Evolutionary conservation across 208 protist species (phyloP).

Genomic region (Acanthamoeba royreba): DNA sequence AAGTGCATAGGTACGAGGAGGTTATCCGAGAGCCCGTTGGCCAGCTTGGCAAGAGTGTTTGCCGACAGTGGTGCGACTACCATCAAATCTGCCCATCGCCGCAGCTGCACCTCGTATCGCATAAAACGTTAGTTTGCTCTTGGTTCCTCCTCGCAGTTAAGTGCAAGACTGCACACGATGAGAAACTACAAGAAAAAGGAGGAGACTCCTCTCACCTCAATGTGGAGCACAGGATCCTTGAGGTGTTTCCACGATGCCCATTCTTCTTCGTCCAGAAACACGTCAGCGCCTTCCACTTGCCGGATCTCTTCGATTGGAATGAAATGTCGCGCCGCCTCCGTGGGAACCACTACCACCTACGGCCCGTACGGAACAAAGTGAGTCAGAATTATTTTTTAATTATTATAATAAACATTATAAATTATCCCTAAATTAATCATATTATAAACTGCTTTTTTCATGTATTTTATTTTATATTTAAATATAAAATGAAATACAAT

Average conservation of each 20-base stretch:
- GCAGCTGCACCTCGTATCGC: constrained; percentile 77
- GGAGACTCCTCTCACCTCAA: neutral
- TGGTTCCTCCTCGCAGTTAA: neutral
- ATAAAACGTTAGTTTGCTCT: neutral
- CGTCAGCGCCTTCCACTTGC: neutral
- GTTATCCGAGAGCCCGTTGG: constrained; percentile 93
- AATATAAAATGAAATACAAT: neutral
- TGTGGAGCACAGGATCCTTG: constrained; percentile 59
- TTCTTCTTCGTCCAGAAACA: constrained; percentile 22
- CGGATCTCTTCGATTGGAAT: neutral
- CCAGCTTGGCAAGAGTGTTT: constrained; percentile 95
- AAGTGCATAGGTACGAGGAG: constrained; percentile 66
- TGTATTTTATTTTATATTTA: neutral
- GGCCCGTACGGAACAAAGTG: neutral
- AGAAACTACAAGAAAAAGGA: neutral
- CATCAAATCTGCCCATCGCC: constrained; percentile 93
- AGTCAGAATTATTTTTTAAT: too few species aligned
- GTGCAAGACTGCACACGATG: too few species aligned
- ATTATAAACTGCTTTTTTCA: neutral
- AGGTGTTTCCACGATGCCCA: constrained; percentile 41
- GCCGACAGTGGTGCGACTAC: constrained; percentile 94
- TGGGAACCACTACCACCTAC: neutral
- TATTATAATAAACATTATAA: too few species aligned
- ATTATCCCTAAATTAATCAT: too few species aligned
- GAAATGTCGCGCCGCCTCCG: neutral